Evolutionary conservation across 2,329 filamentous ascomycete species (phyloP).

Genomic region (Colletotrichum incanum): DNA sequence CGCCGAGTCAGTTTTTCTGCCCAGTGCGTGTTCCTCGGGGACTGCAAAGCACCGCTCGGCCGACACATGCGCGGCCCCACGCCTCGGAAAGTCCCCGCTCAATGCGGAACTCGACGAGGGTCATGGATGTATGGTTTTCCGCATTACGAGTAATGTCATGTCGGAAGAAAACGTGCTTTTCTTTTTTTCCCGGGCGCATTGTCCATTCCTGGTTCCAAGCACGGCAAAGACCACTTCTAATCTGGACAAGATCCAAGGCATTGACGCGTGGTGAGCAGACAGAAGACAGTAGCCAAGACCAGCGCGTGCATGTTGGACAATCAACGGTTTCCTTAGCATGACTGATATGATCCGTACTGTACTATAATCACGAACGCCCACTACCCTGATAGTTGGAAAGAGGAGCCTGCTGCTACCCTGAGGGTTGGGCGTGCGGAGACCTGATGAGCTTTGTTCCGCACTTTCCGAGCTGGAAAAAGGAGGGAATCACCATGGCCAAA

Average conservation of each 20-base stretch:
- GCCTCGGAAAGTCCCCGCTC: not conserved
- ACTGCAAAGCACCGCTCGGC: not conserved
- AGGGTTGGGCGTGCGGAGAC: not conserved
- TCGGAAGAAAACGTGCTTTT: not conserved
- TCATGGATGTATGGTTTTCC: not conserved
- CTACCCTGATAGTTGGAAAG: not conserved
- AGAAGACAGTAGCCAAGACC: not conserved
- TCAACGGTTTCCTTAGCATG: constrained; percentile 12
- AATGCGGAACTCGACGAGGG: not conserved
- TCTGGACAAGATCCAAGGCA: not conserved
- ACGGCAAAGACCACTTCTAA: constrained; percentile 15
- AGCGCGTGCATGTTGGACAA: not conserved
- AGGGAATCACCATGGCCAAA: not conserved
- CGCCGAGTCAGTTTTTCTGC: constrained; percentile 4
- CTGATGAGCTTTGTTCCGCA: not conserved
- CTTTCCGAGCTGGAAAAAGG: not conserved
- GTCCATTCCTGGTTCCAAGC: not conserved
- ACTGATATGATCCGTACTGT: not conserved
- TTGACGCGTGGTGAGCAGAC: not conserved
- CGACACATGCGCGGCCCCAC: too few species aligned
- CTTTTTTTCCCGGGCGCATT: not conserved
- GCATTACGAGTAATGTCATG: constrained; percentile 3
- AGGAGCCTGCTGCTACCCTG: not conserved
- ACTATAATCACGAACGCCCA: not conserved
- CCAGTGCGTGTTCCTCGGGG: not conserved